These are phyloP conservation scores for Sedum album DNA, from an alignment of 164 flowering plant genomes.

Conservation along the genomic window DNA sequence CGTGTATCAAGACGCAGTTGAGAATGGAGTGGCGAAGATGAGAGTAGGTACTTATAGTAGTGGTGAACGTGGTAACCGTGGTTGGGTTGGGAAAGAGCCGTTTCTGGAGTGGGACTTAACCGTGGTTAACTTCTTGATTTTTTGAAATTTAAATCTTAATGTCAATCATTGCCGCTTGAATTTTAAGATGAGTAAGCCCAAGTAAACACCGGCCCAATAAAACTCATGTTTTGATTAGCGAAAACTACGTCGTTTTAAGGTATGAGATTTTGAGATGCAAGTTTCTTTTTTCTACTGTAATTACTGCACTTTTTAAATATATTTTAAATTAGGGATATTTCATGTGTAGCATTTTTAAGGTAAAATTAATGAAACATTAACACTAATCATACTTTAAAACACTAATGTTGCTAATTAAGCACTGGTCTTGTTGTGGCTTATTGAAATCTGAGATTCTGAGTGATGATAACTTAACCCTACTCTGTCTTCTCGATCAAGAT, in stretches of 20 bases:
- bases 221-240: too few species aligned
- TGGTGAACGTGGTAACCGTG: background rate
- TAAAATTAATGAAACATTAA: background rate
- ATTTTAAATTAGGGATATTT: too few species aligned
- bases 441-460: background rate
- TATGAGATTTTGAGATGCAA: too few species aligned
- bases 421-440: background rate
- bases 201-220: too few species aligned
- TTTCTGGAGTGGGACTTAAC: background rate
- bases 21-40: background rate
- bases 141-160: background rate
- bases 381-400: background rate
- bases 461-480: background rate
- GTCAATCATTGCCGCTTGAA: too few species aligned
- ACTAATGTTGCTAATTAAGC: background rate
- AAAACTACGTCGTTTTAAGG: too few species aligned
- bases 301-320: too few species aligned
- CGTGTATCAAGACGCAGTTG: background rate
- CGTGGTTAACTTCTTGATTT: background rate
- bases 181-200: too few species aligned
- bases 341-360: too few species aligned
- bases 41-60: background rate
- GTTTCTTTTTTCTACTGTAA: too few species aligned
- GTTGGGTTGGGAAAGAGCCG: background rate
- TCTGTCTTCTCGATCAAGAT: conserved; percentile 4